Conservation (phyloP, 176 grass and related monocot species). For the Carex cristatella region DNA sequence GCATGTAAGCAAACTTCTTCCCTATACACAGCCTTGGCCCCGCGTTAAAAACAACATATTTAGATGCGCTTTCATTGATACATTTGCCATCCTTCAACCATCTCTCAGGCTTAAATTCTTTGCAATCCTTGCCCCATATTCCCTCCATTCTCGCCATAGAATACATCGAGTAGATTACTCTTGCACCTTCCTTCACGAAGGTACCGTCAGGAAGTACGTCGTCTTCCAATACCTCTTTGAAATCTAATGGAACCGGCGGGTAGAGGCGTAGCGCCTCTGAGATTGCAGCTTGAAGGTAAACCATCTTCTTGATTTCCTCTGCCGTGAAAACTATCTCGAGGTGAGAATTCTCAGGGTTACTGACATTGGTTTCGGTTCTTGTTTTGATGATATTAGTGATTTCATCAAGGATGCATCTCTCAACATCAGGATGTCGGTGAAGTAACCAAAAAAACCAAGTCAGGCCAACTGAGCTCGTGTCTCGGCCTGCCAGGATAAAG, state of each 20-base stretch:
- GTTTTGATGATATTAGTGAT: conserved; percentile 20
- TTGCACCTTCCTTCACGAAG: conserved; percentile 31
- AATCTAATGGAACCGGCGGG: conserved; percentile 76
- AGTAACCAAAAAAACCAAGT: conserved; percentile 96
- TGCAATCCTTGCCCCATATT: conserved; percentile 55
- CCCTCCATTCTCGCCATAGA: conserved; percentile 54
- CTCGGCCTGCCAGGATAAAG: conserved; percentile 90
- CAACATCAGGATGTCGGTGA: conserved; percentile 36
- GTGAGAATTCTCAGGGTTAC: not conserved
- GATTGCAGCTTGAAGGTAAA: conserved; percentile 81
- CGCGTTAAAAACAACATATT: conserved; percentile 84
- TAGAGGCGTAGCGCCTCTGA: conserved; percentile 78
- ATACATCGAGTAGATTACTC: conserved; percentile 78
- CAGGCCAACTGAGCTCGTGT: conserved; percentile 87
- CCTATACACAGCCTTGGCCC: conserved; percentile 77
- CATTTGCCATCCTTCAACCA: conserved; percentile 46
- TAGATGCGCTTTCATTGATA: conserved; percentile 59
- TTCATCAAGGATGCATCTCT: conserved; percentile 53
- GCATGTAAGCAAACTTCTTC: conserved; percentile 80
- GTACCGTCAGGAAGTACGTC: conserved; percentile 78
- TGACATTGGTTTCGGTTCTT: not conserved
- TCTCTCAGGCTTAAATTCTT: conserved; percentile 58
- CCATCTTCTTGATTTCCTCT: conserved; percentile 39
- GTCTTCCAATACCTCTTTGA: conserved; percentile 70
- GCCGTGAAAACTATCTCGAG: conserved; percentile 23